These are phyloP conservation scores for Solanum etuberosum DNA, from an alignment of 257 asterid species.

Conservation along the genomic window DNA sequence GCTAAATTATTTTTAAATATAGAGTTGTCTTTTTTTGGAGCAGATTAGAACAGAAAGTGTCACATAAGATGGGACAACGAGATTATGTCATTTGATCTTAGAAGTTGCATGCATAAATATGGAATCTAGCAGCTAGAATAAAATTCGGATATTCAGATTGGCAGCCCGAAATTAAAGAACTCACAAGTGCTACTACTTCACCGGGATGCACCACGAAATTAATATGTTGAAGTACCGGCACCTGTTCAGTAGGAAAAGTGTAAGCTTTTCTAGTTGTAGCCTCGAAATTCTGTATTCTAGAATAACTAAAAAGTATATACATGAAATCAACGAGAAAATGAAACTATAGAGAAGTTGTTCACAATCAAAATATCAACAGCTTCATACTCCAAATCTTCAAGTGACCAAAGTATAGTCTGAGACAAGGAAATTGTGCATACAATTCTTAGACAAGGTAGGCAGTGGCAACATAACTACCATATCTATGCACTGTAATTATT, in stretches of 20 bases:
- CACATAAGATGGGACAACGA: neutral
- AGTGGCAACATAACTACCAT: neutral
- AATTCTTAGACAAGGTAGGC: neutral
- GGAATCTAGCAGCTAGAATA: neutral
- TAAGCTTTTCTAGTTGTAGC: neutral
- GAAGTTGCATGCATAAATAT: neutral
- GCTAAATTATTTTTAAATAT: no score
- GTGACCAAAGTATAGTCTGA: neutral
- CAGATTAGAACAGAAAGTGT: neutral
- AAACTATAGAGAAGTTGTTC: neutral
- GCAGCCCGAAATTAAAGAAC: constrained; percentile 7
- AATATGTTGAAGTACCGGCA: constrained; percentile 53
- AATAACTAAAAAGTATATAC: neutral
- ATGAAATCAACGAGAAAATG: neutral
- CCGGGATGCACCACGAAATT: constrained; percentile 67
- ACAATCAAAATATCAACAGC: neutral
- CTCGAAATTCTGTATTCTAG: neutral
- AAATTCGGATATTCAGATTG: neutral
- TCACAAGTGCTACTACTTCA: constrained; percentile 91
- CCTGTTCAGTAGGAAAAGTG: constrained; percentile 33
- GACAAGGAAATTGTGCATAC: neutral
- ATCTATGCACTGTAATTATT: neutral
- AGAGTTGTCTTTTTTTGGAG: neutral
- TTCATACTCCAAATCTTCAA: neutral
- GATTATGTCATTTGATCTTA: neutral